Percentiles rank a stretch among this genome's conserved stretches.
phyloP scores from a whole-genome alignment of 2,329 filamentous ascomycete species.

The Fusarium avenaceum region DNA sequence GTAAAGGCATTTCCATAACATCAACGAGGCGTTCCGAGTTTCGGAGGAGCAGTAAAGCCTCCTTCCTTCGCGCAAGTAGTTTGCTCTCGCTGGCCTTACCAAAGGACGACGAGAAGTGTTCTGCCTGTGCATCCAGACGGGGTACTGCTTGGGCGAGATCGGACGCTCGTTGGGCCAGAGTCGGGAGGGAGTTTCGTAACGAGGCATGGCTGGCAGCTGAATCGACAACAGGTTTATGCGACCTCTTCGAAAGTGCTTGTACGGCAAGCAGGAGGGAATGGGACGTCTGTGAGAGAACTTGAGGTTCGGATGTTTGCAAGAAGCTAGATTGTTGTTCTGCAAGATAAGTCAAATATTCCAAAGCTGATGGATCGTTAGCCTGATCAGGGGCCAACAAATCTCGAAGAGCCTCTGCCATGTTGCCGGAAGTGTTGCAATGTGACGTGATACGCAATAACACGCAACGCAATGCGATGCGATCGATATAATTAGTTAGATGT shows the following conservation, averaged over 20 bases:
- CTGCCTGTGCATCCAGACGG: slow-evolving; percentile 81
- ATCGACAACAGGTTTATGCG: slow-evolving; percentile 85
- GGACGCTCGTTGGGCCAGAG: slow-evolving; percentile 73
- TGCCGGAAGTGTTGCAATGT: background rate
- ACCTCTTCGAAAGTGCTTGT: slow-evolving; percentile 89
- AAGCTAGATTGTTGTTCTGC: slow-evolving; percentile 81
- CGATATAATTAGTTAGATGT: too few species aligned
- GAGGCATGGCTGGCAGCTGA: slow-evolving; percentile 84
- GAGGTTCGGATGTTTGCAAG: slow-evolving; percentile 80
- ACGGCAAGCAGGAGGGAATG: slow-evolving; percentile 86
- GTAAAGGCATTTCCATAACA: slow-evolving; percentile 87
- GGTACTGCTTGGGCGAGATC: slow-evolving; percentile 81
- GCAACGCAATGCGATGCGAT: slow-evolving; percentile 8
- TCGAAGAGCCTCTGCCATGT: slow-evolving; percentile 56
- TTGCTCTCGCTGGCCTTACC: slow-evolving; percentile 78
- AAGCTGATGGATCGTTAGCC: slow-evolving; percentile 65
- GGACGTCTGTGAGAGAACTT: slow-evolving; percentile 82
- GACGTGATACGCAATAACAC: background rate
- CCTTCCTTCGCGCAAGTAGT: slow-evolving; percentile 79
- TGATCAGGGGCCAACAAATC: slow-evolving; percentile 53
- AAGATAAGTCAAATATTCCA: slow-evolving; percentile 81
- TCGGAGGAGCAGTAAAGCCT: slow-evolving; percentile 82
- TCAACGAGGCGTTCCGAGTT: slow-evolving; percentile 93
- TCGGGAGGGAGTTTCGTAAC: slow-evolving; percentile 78
- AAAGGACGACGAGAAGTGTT: slow-evolving; percentile 86